Evolutionary conservation across 2,329 filamentous ascomycete genomes (phyloP).

Genomic region (Diplocarpon rosae): DNA sequence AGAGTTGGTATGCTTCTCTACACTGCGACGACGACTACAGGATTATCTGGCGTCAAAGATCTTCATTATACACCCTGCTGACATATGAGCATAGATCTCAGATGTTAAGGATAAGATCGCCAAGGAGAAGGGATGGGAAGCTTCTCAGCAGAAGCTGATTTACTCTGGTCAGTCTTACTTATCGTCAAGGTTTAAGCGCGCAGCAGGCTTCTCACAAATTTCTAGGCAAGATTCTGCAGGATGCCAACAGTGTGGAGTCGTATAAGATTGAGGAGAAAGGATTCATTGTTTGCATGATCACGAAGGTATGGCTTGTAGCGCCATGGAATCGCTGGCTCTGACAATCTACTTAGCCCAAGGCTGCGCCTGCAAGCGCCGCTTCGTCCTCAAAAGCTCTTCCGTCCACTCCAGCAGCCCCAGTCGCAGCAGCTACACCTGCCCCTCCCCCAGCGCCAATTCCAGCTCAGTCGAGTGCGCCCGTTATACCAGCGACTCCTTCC

Average conservation of each 20-base stretch:
- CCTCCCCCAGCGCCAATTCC: conserved; percentile 56
- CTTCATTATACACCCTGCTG: conserved; percentile 3
- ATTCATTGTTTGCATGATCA: conserved; percentile 97
- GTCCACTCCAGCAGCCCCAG: conserved; percentile 51
- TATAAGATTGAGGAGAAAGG: conserved; percentile 99
- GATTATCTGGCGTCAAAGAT: background rate
- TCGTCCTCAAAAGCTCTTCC: conserved; percentile 43
- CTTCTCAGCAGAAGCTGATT: conserved; percentile 86
- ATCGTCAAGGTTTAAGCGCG: background rate
- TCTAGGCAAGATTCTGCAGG: conserved; percentile 91
- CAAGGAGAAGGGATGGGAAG: conserved; percentile 88
- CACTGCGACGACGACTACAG: background rate
- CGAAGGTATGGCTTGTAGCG: conserved; percentile 55
- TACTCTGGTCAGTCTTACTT: conserved; percentile 66
- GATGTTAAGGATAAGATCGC: conserved; percentile 88
- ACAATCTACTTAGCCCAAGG: conserved; percentile 53
- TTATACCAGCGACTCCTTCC: conserved; percentile 38
- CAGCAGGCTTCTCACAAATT: conserved; percentile 21
- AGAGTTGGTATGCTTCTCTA: conserved; percentile 56
- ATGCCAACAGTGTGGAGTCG: conserved; percentile 90
- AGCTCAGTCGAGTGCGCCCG: conserved; percentile 40
- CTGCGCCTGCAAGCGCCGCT: conserved; percentile 36
- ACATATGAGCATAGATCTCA: conserved; percentile 51
- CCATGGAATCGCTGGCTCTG: conserved; percentile 9
- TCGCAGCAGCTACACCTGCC: conserved; percentile 44